Conservation (phyloP, 352 stramenopile genomes). For the Blastocystis sp. region DNA sequence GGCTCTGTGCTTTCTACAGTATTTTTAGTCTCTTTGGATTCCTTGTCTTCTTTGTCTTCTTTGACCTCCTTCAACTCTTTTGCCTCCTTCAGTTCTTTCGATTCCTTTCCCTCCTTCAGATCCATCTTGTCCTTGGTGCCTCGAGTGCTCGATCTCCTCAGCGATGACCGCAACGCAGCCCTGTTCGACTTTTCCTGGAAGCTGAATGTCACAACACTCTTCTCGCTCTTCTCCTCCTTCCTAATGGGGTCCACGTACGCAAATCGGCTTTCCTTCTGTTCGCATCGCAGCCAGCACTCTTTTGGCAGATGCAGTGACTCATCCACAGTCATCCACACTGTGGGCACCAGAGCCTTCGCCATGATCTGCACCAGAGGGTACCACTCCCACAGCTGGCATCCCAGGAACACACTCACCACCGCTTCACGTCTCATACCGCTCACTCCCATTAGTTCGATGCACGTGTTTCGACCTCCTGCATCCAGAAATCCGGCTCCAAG, state of each 20-base stretch:
- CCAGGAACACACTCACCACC: not conserved
- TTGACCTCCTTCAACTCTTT: not conserved
- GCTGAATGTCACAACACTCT: not conserved
- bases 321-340: not conserved
- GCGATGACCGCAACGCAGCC: not conserved
- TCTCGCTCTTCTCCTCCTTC: slow-evolving; percentile 29
- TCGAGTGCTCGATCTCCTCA: not conserved
- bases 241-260: not conserved
- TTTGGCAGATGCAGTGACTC: not conserved
- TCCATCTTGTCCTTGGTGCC: not conserved
- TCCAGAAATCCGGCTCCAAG: not conserved
- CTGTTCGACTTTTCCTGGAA: slow-evolving; percentile 1
- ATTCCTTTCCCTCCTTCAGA: not conserved
- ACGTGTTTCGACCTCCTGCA: not conserved
- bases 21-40: not conserved
- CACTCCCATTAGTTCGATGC: not conserved
- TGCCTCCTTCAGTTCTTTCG: not conserved
- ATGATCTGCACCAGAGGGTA: slow-evolving; percentile 15
- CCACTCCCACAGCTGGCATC: slow-evolving; percentile 22
- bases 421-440: not conserved
- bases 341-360: not conserved
- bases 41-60: not conserved
- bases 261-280: not conserved
- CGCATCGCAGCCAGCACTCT: not conserved
- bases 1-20: not conserved